These are phyloP conservation scores for Aspergillus proliferans DNA, from an alignment of 2,329 filamentous ascomycete species.

Conservation along the genomic window DNA sequence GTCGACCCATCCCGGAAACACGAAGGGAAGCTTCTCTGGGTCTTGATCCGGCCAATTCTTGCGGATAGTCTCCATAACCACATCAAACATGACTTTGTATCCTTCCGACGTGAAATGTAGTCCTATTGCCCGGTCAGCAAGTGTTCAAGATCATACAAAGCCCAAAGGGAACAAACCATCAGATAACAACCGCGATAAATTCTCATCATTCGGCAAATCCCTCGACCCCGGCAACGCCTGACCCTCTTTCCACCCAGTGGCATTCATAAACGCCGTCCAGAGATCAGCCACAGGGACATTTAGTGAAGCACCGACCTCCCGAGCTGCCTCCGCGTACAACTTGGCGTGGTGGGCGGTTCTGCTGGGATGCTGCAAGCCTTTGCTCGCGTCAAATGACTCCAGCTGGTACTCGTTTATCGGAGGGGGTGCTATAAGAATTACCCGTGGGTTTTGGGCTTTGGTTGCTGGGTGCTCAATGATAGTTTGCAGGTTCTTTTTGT, in stretches of 20 bases:
- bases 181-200: conserved; percentile 45
- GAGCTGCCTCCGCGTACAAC: conserved; percentile 60
- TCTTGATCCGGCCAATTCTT: conserved; percentile 50
- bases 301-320: conserved; percentile 53
- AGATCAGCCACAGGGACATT: conserved; percentile 67
- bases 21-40: conserved; percentile 46
- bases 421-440: conserved; percentile 72
- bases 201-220: conserved; percentile 53
- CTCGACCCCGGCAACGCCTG: conserved; percentile 51
- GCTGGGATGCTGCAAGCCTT: conserved; percentile 45
- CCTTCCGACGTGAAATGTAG: conserved; percentile 54
- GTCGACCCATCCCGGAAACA: conserved; percentile 50
- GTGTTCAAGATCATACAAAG: background rate
- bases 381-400: conserved; percentile 42
- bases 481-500: conserved; percentile 62
- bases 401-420: conserved; percentile 72
- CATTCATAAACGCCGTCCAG: conserved; percentile 69
- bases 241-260: conserved; percentile 48
- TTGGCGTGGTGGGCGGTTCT: conserved; percentile 57
- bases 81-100: conserved; percentile 51
- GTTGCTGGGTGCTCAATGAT: conserved; percentile 70
- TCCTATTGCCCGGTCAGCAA: conserved; percentile 29
- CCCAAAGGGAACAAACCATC: conserved; percentile 45
- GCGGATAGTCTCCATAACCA: conserved; percentile 48
- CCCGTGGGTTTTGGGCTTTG: conserved; percentile 62